A percentile compares a stretch with the other conserved stretches of the same genome.
Evolutionary conservation across 2,329 filamentous ascomycete species (phyloP).

Genomic region (Paraphoma chrysanthemicola): DNA sequence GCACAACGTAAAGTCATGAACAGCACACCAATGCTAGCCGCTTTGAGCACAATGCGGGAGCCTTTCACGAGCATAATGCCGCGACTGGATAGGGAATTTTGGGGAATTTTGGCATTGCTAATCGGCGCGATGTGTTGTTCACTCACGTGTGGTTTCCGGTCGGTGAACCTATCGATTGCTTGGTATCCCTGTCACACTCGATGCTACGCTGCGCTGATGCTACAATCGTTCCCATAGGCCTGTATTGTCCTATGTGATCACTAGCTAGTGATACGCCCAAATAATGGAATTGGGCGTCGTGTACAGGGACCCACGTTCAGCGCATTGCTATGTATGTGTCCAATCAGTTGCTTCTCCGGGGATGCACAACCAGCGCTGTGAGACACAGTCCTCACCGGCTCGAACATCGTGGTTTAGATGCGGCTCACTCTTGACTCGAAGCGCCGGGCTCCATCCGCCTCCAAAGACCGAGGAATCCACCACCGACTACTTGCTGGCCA

Average conservation of each 20-base stretch:
- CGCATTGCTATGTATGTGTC: not conserved
- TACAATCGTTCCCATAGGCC: not conserved
- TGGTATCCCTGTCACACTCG: not conserved
- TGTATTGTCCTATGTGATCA: not conserved
- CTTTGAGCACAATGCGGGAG: conserved; percentile 14
- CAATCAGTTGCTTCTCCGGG: not conserved
- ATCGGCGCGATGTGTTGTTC: conserved; percentile 24
- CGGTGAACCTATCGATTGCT: conserved; percentile 5
- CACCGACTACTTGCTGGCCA: conserved; percentile 43
- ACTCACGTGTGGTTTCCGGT: conserved; percentile 7
- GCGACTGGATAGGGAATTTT: conserved; percentile 24
- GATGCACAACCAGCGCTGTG: not conserved
- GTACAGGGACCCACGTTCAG: not conserved
- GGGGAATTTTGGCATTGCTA: conserved; percentile 12
- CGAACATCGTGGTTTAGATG: not conserved
- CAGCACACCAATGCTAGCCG: conserved; percentile 26
- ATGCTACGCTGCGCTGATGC: not conserved
- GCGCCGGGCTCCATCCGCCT: conserved; percentile 36
- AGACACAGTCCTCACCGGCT: not conserved
- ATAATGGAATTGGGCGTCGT: not conserved
- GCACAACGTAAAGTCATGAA: conserved; percentile 12
- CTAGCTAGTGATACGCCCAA: not conserved
- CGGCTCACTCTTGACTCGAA: conserved; percentile 2
- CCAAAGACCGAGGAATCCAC: conserved; percentile 48
- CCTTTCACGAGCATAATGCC: conserved; percentile 10